Percentiles rank a stretch among this genome's conserved stretches.
Evolutionary conservation across 2,329 filamentous ascomycete species (phyloP).

Genomic region (Trichophyton simii): DNA sequence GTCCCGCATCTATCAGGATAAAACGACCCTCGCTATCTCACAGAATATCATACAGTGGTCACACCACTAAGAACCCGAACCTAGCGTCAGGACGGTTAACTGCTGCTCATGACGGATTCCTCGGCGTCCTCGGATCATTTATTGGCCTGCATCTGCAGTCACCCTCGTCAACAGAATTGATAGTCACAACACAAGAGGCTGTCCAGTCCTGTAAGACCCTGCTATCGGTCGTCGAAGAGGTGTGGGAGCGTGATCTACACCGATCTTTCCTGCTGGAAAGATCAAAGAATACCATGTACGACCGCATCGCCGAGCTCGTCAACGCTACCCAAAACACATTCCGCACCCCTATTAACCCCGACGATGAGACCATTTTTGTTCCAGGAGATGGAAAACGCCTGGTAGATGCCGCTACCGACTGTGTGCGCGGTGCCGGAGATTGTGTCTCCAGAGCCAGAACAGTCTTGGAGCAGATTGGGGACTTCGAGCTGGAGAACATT

Average conservation of each 20-base stretch:
- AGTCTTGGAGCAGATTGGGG: slow-evolving; percentile 77
- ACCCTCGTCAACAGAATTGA: slow-evolving; percentile 73
- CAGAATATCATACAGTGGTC: slow-evolving; percentile 62
- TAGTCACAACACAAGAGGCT: slow-evolving; percentile 69
- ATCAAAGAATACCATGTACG: slow-evolving; percentile 64
- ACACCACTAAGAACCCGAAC: slow-evolving; percentile 52
- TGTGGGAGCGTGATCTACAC: slow-evolving; percentile 64
- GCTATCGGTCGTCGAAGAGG: slow-evolving; percentile 65
- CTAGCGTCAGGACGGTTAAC: slow-evolving; percentile 74
- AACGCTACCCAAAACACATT: slow-evolving; percentile 70
- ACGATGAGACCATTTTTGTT: slow-evolving; percentile 64
- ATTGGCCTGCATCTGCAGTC: slow-evolving; percentile 89
- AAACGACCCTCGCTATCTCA: slow-evolving; percentile 50
- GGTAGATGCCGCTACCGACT: slow-evolving; percentile 67
- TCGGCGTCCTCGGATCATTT: slow-evolving; percentile 84
- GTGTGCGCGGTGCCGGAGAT: slow-evolving; percentile 80
- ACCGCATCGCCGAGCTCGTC: slow-evolving; percentile 67
- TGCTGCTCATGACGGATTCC: slow-evolving; percentile 69
- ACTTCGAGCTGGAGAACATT: slow-evolving; percentile 62
- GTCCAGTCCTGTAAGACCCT: slow-evolving; percentile 69
- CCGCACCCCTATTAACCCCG: slow-evolving; percentile 52
- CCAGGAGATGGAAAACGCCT: slow-evolving; percentile 66
- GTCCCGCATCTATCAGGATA: slow-evolving; percentile 25
- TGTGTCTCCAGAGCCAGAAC: slow-evolving; percentile 77
- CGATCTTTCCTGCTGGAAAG: slow-evolving; percentile 54